Base-by-base conservation (phyloP, 148 eudicot species). In the Silene latifolia region DNA sequence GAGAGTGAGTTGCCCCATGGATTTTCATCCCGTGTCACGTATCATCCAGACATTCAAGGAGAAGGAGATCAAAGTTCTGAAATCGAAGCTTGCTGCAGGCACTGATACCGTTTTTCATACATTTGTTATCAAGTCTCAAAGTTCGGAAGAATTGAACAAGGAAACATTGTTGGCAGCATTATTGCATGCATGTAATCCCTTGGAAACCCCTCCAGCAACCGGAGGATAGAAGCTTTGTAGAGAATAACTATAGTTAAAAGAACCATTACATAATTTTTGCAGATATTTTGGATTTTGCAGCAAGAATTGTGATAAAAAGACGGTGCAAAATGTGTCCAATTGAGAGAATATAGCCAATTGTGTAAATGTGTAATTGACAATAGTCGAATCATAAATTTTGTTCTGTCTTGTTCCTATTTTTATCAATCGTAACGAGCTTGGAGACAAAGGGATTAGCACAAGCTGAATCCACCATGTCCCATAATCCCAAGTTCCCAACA, bases 31-130 rank as follows among this genome's bases (percentile, higher is more conserved):
- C 1, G 90, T 86, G 10, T 81, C 95, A 0, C 83, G 83, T 27
- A 65, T 96, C 13, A 80, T 89, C 59, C 84, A 80, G 67, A 86
- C 89, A 42, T 85, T 96, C 79, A 84, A 86, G 66, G 91, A 91
- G 10, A 83, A 86, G 2, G 81, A 86, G 35, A 83, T 87, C 63
- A 72, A 75, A 0, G 79, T 89, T 14, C 32, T 84, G 1, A 92
- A 93, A 21, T 87, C 94, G 3, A 91, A 91, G 66, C 82, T 93
- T 19, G 85, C 85, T 4, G 80, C 87, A 8, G 88, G 83, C 54
- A 83, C 82, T 54, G 94, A 89, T 71, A 86, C 80, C 0, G 91
- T 91, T 76, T 84, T 82, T 44, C 98, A 93, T 77, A 87, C 92
- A 9, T 93, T 93, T 15, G 86, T 85, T n/a, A 73, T 91, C 44